A percentile compares a stretch with the other conserved stretches of the same genome.
Conservation (phyloP, 2,329 filamentous ascomycete species). For the Botryotinia calthae region DNA sequence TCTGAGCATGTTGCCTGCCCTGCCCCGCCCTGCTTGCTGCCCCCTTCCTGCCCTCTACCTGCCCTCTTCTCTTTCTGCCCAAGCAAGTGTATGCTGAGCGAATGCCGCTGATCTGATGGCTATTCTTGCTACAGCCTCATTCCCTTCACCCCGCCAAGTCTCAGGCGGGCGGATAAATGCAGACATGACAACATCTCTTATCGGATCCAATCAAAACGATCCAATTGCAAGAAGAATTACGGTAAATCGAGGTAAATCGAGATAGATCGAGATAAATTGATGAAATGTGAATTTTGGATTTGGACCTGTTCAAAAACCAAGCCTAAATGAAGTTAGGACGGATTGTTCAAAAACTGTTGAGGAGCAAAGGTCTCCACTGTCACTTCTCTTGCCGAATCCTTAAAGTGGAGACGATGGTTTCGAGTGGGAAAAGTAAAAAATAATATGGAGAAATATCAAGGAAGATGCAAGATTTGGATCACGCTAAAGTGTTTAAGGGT, state of each 20-base stretch:
- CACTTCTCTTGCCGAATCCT: background rate
- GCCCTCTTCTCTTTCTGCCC: no score
- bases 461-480: background rate
- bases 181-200: slow-evolving; percentile 1
- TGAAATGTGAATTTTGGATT: background rate
- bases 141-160: background rate
- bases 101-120: background rate
- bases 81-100: background rate
- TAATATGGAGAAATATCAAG: background rate
- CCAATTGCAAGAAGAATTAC: background rate
- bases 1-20: background rate
- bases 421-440: background rate
- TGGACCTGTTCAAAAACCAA: background rate
- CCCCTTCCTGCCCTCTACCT: no score
- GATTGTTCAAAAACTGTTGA: background rate
- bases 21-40: no score
- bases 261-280: background rate
- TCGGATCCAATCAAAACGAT: background rate
- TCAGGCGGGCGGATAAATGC: background rate
- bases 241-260: background rate
- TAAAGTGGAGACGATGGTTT: background rate
- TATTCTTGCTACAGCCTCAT: background rate
- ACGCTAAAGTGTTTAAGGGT: background rate
- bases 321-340: background rate
- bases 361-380: background rate